Conservation (phyloP, 352 stramenopile species). For the Globisporangium nagaii region DNA sequence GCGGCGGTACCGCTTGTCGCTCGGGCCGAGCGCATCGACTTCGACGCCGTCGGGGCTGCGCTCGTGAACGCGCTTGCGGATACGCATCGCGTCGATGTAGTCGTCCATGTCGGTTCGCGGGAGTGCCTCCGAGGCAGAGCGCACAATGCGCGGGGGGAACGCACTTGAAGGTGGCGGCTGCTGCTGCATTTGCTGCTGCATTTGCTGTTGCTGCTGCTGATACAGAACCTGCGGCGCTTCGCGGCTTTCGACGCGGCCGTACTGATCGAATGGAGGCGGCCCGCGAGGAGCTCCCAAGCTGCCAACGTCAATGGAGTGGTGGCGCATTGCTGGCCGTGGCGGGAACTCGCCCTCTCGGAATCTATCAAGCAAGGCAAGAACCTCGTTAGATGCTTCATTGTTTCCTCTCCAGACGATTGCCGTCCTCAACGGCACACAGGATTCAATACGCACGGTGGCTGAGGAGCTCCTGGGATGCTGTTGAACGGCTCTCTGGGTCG, state of each 20-base stretch:
- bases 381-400: not conserved
- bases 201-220: too few species aligned
- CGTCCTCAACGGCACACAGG: too few species aligned
- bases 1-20: conserved; percentile 42
- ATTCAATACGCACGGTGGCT: conserved; percentile 15
- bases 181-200: conserved; percentile 9
- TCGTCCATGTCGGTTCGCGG: conserved; percentile 44
- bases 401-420: too few species aligned
- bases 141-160: conserved; percentile 36
- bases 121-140: conserved; percentile 65
- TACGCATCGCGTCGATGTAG: conserved; percentile 63
- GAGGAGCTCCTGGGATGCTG: conserved; percentile 2
- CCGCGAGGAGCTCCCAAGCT: conserved; percentile 29
- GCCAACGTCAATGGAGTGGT: conserved; percentile 69
- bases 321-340: conserved; percentile 28
- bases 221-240: conserved; percentile 26
- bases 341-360: conserved; percentile 31
- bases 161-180: conserved; percentile 4
- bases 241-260: conserved; percentile 7
- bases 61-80: conserved; percentile 56
- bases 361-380: conserved; percentile 3
- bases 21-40: conserved; percentile 8
- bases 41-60: conserved; percentile 26
- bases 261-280: conserved; percentile 11
- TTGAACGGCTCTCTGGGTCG: conserved; percentile 26